Percentiles rank a stretch among this genome's conserved stretches.
Conservation (phyloP, 2,329 filamentous ascomycete species). For the Trichophyton rubrum region DNA sequence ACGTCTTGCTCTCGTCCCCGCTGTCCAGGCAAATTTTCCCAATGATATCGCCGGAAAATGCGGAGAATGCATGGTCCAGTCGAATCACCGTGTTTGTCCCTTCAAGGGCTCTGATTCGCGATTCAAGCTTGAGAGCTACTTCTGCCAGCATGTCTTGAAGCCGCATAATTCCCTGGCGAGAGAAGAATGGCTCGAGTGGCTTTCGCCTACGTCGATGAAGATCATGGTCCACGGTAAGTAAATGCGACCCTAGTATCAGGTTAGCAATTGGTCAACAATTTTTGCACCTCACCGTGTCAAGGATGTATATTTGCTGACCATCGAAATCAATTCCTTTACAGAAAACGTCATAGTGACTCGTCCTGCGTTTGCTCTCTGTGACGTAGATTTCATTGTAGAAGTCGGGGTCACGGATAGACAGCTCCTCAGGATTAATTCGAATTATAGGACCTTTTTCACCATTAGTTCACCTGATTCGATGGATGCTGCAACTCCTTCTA, state of each 20-base stretch:
- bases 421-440: conserved; percentile 16
- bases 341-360: conserved; percentile 2
- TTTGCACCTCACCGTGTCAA: too few species aligned
- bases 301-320: neutral
- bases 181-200: conserved; percentile 20
- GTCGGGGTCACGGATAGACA: conserved; percentile 14
- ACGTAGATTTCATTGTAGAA: conserved; percentile 15
- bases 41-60: conserved; percentile 21
- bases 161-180: conserved; percentile 7
- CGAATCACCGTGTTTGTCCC: conserved; percentile 13
- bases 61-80: conserved; percentile 17
- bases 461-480: conserved; percentile 11
- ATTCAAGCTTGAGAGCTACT: conserved; percentile 9
- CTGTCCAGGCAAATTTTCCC: conserved; percentile 4
- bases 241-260: conserved; percentile 17
- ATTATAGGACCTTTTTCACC: conserved; percentile 13
- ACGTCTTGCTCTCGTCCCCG: neutral
- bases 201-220: conserved; percentile 17
- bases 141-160: conserved; percentile 6
- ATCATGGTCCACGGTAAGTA: conserved; percentile 18
- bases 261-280: neutral
- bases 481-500: conserved; percentile 6
- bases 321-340: conserved; percentile 1
- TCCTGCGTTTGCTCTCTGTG: neutral
- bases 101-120: conserved; percentile 8